A percentile compares a stretch with the other conserved stretches of the same genome.
phyloP scores from a whole-genome alignment of 306 rosid species.

The Argentina anserina region DNA sequence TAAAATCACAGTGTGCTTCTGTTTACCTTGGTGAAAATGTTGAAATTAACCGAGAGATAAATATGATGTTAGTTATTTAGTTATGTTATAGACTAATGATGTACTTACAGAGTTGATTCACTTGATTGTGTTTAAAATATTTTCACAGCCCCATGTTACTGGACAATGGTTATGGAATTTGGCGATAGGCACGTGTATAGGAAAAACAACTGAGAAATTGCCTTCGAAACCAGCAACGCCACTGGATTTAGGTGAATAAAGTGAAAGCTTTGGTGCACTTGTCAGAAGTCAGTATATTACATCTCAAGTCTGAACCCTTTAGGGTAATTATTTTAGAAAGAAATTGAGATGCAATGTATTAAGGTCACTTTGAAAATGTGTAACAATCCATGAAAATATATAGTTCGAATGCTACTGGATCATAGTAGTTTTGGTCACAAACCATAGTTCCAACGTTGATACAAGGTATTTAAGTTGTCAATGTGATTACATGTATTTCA shows the following conservation, averaged over 20 bases:
- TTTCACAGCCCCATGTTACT: conserved; percentile 3
- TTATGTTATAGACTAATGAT: not conserved
- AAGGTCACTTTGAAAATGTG: not conserved
- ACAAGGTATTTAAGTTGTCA: no score
- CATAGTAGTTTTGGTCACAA: not conserved
- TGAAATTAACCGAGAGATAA: not conserved
- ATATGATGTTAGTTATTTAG: not conserved
- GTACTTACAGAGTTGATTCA: not conserved
- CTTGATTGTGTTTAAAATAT: not conserved
- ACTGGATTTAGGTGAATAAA: conserved; percentile 4
- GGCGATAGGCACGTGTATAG: conserved; percentile 19
- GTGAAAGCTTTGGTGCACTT: not conserved
- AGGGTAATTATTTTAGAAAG: not conserved
- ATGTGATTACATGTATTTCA: no score
- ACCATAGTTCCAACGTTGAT: no score
- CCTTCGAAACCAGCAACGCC: conserved; percentile 22
- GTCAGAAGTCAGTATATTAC: not conserved
- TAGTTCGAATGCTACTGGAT: no score
- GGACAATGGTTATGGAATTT: conserved; percentile 5
- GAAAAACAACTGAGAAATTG: not conserved
- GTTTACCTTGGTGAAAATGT: not conserved
- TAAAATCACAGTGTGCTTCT: not conserved
- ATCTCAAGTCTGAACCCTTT: not conserved
- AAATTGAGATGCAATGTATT: not conserved
- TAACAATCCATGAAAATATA: no score